phyloP scores from a whole-genome alignment of 176 grass and related monocot genomes.

The Carex pumila region DNA sequence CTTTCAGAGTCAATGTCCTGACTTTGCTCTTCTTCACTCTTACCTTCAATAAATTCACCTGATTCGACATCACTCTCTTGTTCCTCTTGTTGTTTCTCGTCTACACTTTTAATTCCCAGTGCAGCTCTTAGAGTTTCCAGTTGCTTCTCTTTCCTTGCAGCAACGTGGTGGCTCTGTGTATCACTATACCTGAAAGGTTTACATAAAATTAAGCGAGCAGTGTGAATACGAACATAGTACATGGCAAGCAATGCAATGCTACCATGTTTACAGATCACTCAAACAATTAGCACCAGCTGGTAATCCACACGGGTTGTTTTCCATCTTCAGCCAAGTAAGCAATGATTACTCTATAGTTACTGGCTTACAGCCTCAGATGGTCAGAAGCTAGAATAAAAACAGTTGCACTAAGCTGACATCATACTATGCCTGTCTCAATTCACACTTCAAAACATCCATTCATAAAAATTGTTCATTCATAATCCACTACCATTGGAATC shows the following conservation, averaged over 20 bases:
- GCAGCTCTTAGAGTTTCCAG: conserved; percentile 74
- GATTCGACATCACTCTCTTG: conserved; percentile 80
- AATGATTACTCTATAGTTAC: neutral
- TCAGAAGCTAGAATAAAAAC: neutral
- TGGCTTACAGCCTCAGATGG: neutral
- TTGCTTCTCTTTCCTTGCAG: conserved; percentile 80
- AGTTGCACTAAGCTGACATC: neutral
- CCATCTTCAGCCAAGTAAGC: neutral
- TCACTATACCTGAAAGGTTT: conserved; percentile 45
- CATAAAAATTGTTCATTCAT: neutral
- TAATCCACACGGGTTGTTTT: neutral
- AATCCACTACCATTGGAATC: neutral
- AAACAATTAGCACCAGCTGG: neutral
- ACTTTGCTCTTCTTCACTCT: conserved; percentile 30
- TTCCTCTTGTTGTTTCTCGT: conserved; percentile 29
- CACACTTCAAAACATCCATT: neutral
- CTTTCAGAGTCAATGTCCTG: neutral
- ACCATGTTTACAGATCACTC: neutral
- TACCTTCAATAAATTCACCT: conserved; percentile 75
- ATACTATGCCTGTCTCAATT: neutral
- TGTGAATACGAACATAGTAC: neutral
- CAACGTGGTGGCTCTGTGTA: conserved; percentile 84
- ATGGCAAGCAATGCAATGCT: neutral
- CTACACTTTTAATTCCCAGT: conserved; percentile 42
- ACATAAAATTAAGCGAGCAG: neutral